Percentiles rank a stretch among this genome's conserved stretches.
Conservation (phyloP, 306 rosid genomes). For the Aeschynomene evenia region DNA sequence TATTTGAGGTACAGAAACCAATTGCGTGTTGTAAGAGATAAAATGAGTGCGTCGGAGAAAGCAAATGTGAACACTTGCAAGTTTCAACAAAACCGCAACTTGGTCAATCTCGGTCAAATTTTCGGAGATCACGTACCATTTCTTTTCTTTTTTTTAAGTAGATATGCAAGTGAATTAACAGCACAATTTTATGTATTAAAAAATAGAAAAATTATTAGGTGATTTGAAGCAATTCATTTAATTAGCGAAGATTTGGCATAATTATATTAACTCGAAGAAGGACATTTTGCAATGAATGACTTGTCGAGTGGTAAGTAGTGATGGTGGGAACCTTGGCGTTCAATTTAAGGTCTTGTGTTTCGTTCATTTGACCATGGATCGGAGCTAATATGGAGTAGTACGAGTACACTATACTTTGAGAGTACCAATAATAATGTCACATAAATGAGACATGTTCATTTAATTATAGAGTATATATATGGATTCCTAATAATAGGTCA, state of each 20-base stretch:
- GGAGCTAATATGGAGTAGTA: too few relatives aligned
- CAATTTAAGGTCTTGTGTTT: conserved; percentile 34
- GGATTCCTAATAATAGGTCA: neutral
- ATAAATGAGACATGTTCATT: conserved; percentile 19
- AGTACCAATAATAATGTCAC: conserved; percentile 1
- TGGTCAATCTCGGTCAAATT: neutral
- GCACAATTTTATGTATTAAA: neutral
- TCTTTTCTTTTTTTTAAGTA: too few relatives aligned
- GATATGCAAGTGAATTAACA: too few relatives aligned
- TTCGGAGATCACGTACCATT: neutral
- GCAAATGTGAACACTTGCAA: neutral
- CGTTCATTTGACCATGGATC: neutral
- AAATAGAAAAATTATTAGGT: too few relatives aligned
- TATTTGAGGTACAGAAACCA: neutral
- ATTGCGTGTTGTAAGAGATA: too few relatives aligned
- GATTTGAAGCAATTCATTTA: neutral
- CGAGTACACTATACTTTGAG: too few relatives aligned
- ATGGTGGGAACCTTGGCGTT: conserved; percentile 13
- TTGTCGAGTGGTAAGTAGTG: neutral
- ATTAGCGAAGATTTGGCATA: neutral
- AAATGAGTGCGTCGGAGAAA: neutral
- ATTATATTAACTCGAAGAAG: neutral
- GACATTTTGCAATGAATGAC: neutral
- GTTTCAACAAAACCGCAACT: neutral
- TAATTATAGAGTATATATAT: too few relatives aligned